A percentile compares a stretch with the other conserved stretches of the same genome.
phyloP scores from a whole-genome alignment of 2,329 filamentous ascomycete genomes.

The Didymellaceae sp. region DNA sequence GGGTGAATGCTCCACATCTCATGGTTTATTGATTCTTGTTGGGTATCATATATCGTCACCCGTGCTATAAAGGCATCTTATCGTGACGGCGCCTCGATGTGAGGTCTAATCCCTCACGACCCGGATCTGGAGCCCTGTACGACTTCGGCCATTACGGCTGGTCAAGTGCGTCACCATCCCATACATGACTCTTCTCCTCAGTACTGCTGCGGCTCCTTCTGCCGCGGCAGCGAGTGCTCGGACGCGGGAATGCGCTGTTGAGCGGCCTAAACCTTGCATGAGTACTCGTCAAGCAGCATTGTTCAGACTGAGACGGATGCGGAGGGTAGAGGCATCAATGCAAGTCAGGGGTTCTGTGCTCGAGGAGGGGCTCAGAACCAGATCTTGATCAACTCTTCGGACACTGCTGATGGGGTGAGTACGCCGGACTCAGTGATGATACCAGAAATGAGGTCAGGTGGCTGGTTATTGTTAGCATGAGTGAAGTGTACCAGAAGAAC shows the following conservation, averaged over 20 bases:
- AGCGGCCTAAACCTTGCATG: conserved; percentile 20
- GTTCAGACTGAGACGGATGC: neutral
- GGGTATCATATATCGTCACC: no score
- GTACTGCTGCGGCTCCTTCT: conserved; percentile 19
- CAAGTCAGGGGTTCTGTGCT: conserved; percentile 19
- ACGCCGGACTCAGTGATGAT: conserved; percentile 80
- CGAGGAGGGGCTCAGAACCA: conserved; percentile 50
- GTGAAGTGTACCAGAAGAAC: neutral
- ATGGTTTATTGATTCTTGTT: no score
- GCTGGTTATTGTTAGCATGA: conserved; percentile 50
- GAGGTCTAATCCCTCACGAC: no score
- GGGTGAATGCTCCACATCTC: no score
- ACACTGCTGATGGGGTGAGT: conserved; percentile 72
- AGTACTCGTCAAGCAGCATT: conserved; percentile 10
- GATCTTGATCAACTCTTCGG: conserved; percentile 73
- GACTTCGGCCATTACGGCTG: neutral
- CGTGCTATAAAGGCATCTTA: no score
- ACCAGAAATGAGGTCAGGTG: conserved; percentile 72
- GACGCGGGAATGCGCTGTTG: conserved; percentile 9
- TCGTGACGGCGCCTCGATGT: no score
- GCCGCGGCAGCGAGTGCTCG: conserved; percentile 15
- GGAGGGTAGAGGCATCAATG: conserved; percentile 3
- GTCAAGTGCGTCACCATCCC: conserved; percentile 15
- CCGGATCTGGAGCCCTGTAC: neutral
- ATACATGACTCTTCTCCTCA: conserved; percentile 18